Evolutionary conservation across 164 flowering plant species (phyloP).

Genomic region (Piper longum): DNA sequence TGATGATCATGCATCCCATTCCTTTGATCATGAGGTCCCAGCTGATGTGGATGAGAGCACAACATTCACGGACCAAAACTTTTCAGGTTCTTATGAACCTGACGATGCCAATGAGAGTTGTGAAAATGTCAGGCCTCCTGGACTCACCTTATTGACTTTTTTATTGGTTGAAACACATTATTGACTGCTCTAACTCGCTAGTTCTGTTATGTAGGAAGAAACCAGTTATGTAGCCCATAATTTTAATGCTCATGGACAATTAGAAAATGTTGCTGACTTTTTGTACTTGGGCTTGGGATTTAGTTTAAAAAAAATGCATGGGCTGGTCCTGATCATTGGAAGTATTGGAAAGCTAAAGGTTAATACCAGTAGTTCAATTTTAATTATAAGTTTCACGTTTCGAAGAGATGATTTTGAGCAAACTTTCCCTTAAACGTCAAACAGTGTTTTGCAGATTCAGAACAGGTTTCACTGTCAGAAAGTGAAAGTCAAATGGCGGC

Average conservation of each 20-base stretch:
- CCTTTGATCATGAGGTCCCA: slow-evolving; percentile 48
- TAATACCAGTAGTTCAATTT: neutral
- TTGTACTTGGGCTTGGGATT: slow-evolving; percentile 52
- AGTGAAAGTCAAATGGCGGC: slow-evolving; percentile 28
- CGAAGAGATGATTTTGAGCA: neutral
- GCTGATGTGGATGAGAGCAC: slow-evolving; percentile 32
- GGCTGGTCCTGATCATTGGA: slow-evolving; percentile 99
- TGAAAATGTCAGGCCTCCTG: neutral
- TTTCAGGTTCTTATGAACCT: slow-evolving; percentile 33
- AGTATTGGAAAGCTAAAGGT: slow-evolving; percentile 71
- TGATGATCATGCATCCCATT: slow-evolving; percentile 28
- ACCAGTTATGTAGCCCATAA: slow-evolving; percentile 16
- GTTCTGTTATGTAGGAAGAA: slow-evolving; percentile 37
- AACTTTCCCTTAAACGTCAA: neutral
- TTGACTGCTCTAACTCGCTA: neutral
- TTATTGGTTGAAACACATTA: neutral
- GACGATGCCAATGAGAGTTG: neutral
- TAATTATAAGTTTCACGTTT: neutral
- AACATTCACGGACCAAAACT: slow-evolving; percentile 21
- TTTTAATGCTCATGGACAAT: slow-evolving; percentile 35
- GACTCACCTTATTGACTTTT: slow-evolving; percentile 9
- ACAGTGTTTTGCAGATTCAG: slow-evolving; percentile 29
- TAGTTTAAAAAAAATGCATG: slow-evolving; percentile 66
- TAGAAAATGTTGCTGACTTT: slow-evolving; percentile 44
- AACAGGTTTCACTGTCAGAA: slow-evolving; percentile 24